Evolutionary conservation across 345 rosid genomes (phyloP), one percentile per base, ranked within the genome.

Genomic region (Salix exigua): DNA sequence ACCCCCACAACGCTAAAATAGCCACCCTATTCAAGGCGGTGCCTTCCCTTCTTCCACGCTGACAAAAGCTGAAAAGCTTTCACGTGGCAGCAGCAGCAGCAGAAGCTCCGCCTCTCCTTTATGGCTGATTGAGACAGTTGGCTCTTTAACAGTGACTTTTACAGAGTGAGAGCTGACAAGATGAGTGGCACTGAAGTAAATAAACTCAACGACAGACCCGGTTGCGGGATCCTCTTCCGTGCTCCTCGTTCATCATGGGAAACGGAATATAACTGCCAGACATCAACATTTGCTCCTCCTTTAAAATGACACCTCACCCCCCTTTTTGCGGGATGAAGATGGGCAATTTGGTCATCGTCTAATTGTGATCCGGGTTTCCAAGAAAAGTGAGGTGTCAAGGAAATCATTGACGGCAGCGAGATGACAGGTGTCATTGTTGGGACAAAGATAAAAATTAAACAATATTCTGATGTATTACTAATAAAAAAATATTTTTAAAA

Each of bases 391-490:
- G 12, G 30, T 75, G 68, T 70, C 78, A 74, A 11, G 70, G 48
- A 25, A 73, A 28, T 72, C 71, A 72, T 76, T 81, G 35, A 76
- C 68, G 77, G 77, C 68, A 25, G 72, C n/a, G 75, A 23, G 62
- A 65, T 40, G 46, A 73, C 33, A 55, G 31, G 70, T 35, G 37
- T 35, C 37, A 35, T 35, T 35, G 37, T 35, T 35, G 0, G 37
- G 37, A 35, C 1, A 35, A 33, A 33, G 37, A 1, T 35, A 17
- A 9, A 46, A 10, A 33, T 37, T 37, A 37, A 37, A 37, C 6
- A 6, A 0, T 37, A 37, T 6, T 37, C 7, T 7, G 10, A 37
- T 37, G 9, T 37, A 37, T 37, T 37, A 7, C 10, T 33, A 33
- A 33, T 4, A 33, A 31, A 4, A 33, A 33, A 33, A 33, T 4